Evolutionary conservation across 1,139 yeast species (phyloP), one percentile per base, ranked within the genome.

Genomic region (Saccharomycopsis hybrid): DNA sequence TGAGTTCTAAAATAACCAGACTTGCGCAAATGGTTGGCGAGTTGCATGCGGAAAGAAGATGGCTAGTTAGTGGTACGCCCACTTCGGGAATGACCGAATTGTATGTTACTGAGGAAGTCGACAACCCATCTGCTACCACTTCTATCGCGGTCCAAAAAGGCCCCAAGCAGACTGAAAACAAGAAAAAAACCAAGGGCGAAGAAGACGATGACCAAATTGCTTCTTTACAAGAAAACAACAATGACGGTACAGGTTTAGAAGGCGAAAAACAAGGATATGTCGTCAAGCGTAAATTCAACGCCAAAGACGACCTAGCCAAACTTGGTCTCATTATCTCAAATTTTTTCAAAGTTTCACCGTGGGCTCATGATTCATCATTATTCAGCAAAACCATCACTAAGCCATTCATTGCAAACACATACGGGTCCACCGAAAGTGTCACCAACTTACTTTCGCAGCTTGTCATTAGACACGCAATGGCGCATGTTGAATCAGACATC

Each of bases 11-110:
- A 50, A 63, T 71, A 2, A 72, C 85, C 1, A 67, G 75, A 51
- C 70, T 77, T 0, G 79, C 79, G 30, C 60, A 65, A 2, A 60
- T 77, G 40, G 79, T 85, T 36, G 70, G 68, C 41, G 64, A 66
- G 24, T 60, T 83, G 47, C 64, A 66, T 50, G 75, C 78, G 7
- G 89, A 83, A 59, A 67, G 87, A 47, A 70, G 77, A 54, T 83
- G 89, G 90, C 81, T 82, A 0, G 85, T 83, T 1, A 78, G 85
- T 0, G 89, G 90, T 33, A 83, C 89, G 0, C 89, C 89, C 2
- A 82, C 88, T 0, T 73, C 85, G 0, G 89, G 89, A 0, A 65
- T 82, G 52, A 81, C 87, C 0, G 73, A 73, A 44, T 61, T 82
- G 2, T 76, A 79, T 54, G 71, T 81, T 71, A 77, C 74, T 56